Evolutionary conservation across 805 yeast genomes (phyloP).

Genomic region (Starmerella gropengiesseri): DNA sequence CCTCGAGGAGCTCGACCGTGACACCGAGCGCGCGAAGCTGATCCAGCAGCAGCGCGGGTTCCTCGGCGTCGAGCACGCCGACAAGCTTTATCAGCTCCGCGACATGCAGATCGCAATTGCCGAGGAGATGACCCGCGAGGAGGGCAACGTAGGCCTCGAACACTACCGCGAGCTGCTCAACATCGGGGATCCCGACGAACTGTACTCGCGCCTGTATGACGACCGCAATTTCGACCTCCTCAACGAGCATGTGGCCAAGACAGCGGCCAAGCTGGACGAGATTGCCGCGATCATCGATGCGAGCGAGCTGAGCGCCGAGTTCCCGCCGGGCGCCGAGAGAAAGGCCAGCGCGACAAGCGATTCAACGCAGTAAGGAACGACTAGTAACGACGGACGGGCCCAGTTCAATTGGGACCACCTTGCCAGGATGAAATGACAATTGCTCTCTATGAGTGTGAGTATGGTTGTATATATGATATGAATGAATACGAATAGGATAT

Average conservation of each 20-base stretch:
- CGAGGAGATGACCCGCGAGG: slow-evolving; percentile 31
- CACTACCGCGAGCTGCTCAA: slow-evolving; percentile 29
- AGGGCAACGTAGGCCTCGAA: slow-evolving; percentile 24
- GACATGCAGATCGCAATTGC: slow-evolving; percentile 44
- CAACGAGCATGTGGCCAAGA: slow-evolving; percentile 39
- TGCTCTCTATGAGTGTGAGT: no score
- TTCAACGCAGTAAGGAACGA: no score
- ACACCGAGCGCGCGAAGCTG: slow-evolving; percentile 44
- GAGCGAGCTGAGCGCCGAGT: slow-evolving; percentile 15
- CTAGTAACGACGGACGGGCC: no score
- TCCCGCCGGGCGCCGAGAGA: no score
- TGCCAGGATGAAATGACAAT: no score
- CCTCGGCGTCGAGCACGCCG: slow-evolving; percentile 37
- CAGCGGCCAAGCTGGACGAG: slow-evolving; percentile 39
- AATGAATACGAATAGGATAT: no score
- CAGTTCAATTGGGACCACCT: no score
- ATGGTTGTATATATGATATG: no score
- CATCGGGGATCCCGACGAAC: slow-evolving; percentile 23
- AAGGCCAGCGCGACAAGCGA: no score
- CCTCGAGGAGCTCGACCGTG: slow-evolving; percentile 75
- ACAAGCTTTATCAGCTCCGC: slow-evolving; percentile 44
- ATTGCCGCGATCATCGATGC: slow-evolving; percentile 38
- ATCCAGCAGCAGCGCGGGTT: slow-evolving; percentile 30
- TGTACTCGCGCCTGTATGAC: slow-evolving; percentile 34
- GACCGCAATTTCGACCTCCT: slow-evolving; percentile 45